Evolutionary conservation across 1,139 yeast genomes (phyloP).

Genomic region (Citeromyces hawaiiensis): DNA sequence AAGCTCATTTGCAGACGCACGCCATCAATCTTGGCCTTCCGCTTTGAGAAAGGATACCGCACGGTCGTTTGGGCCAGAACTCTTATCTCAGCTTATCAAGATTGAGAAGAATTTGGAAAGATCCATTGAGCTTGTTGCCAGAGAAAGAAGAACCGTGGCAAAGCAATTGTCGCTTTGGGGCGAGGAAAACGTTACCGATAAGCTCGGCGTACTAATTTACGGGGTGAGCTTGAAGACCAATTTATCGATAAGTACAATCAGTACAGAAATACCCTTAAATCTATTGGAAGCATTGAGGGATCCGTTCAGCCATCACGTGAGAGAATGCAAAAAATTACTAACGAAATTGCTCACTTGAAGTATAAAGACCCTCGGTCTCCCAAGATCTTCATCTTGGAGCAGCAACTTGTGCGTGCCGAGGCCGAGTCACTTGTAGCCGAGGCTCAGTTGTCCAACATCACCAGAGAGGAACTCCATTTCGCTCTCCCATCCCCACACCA

Average conservation of each 20-base stretch:
- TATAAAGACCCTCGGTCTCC: conserved; percentile 80
- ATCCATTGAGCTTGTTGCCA: conserved; percentile 64
- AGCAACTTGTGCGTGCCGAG: conserved; percentile 81
- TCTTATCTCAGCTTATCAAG: conserved; percentile 65
- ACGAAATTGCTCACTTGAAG: conserved; percentile 70
- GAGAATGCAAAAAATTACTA: conserved; percentile 76
- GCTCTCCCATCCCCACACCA: no score
- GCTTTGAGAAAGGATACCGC: conserved; percentile 60
- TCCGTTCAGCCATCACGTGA: conserved; percentile 82
- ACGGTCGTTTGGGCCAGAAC: conserved; percentile 67
- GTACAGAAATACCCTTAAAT: conserved; percentile 70
- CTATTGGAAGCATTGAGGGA: conserved; percentile 75
- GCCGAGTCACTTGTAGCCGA: conserved; percentile 86
- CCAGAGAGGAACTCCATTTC: conserved; percentile 77
- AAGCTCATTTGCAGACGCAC: no score
- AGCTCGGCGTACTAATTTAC: conserved; percentile 68
- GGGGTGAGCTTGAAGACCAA: conserved; percentile 87
- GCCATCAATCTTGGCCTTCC: conserved; percentile 23
- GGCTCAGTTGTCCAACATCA: conserved; percentile 78
- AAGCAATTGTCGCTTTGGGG: conserved; percentile 80
- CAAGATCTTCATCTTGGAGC: conserved; percentile 70
- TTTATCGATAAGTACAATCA: conserved; percentile 80
- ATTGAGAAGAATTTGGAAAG: conserved; percentile 76
- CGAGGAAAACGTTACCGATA: conserved; percentile 73
- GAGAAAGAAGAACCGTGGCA: conserved; percentile 74